These are phyloP conservation scores for Diaporthe ampelina DNA, from an alignment of 2,329 filamentous ascomycete species.

Conservation along the genomic window DNA sequence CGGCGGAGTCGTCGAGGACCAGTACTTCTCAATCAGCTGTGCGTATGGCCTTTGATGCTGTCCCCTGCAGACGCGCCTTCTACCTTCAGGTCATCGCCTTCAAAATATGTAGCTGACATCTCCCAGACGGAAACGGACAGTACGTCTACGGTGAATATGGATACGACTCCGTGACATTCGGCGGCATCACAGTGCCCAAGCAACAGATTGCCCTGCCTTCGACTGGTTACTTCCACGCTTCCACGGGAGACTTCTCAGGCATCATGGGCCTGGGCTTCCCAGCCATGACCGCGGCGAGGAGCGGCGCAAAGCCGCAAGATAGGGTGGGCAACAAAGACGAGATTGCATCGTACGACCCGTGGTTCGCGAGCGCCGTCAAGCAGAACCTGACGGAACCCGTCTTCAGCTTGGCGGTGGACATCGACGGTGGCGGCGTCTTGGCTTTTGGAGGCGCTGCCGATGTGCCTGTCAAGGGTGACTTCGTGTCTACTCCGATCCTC, in stretches of 20 bases:
- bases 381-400: conserved; percentile 30
- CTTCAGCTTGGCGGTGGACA: conserved; percentile 39
- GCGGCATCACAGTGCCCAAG: conserved; percentile 16
- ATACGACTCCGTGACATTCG: conserved; percentile 26
- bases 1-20: background rate
- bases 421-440: conserved; percentile 34
- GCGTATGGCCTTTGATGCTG: background rate
- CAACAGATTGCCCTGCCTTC: conserved; percentile 38
- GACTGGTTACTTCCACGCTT: conserved; percentile 18
- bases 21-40: conserved; percentile 38
- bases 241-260: conserved; percentile 34
- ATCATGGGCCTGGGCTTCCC: conserved; percentile 38
- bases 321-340: conserved; percentile 10
- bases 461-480: conserved; percentile 28
- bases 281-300: conserved; percentile 35
- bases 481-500: conserved; percentile 32
- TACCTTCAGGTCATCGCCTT: too few species aligned
- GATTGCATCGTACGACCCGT: conserved; percentile 28
- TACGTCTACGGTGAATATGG: conserved; percentile 35
- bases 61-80: too few species aligned
- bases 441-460: conserved; percentile 34
- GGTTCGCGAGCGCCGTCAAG: conserved; percentile 37
- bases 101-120: background rate
- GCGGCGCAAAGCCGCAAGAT: background rate
- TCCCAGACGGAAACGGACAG: conserved; percentile 26